phyloP scores from a whole-genome alignment of 2,329 filamentous ascomycete species.

The Xylariaceae sp. region DNA sequence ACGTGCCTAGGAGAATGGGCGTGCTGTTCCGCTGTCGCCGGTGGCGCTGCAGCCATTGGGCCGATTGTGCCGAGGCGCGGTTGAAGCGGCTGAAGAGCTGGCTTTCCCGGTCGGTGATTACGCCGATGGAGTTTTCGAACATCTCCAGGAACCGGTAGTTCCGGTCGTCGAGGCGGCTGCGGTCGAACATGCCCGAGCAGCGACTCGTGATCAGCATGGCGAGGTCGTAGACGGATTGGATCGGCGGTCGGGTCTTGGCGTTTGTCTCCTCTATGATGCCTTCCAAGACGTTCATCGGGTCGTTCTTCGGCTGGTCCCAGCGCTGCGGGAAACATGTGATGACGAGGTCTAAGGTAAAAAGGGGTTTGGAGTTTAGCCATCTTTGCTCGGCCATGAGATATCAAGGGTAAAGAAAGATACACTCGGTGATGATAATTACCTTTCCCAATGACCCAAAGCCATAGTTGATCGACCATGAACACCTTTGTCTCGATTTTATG shows the following conservation, averaged over 20 bases:
- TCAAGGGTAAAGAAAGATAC: too few relatives aligned
- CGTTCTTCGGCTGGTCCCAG: constrained; percentile 55
- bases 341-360: constrained; percentile 43
- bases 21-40: constrained; percentile 26
- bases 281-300: constrained; percentile 58
- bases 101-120: constrained; percentile 48
- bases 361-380: too few relatives aligned
- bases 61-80: constrained; percentile 50
- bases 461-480: constrained; percentile 65
- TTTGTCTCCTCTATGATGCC: constrained; percentile 60
- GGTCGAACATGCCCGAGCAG: constrained; percentile 56
- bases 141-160: constrained; percentile 61
- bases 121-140: constrained; percentile 59
- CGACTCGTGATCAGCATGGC: constrained; percentile 56
- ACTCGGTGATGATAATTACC: constrained; percentile 18
- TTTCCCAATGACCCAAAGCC: constrained; percentile 56
- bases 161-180: constrained; percentile 51
- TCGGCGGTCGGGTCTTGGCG: constrained; percentile 54
- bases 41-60: constrained; percentile 42
- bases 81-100: constrained; percentile 57
- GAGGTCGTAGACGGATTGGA: constrained; percentile 57
- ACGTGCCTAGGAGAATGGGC: background rate
- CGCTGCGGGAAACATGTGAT: constrained; percentile 54
- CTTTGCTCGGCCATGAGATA: too few relatives aligned
- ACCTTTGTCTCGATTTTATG: constrained; percentile 47